phyloP scores from a whole-genome alignment of 73 alveolate species.

The Paramecium biaurelia region DNA sequence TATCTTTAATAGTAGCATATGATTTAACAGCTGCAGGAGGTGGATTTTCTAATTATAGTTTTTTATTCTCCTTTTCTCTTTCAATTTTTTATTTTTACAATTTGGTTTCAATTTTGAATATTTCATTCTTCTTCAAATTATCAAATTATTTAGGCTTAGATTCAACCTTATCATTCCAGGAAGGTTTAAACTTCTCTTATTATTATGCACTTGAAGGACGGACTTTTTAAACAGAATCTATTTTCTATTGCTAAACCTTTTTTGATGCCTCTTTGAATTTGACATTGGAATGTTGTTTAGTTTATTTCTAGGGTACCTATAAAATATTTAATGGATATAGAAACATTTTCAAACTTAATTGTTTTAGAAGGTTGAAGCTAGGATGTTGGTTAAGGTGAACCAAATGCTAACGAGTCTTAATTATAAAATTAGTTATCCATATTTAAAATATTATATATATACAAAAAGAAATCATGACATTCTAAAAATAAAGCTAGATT shows the following conservation, averaged over 20 bases:
- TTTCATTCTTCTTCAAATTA: slow-evolving; percentile 34
- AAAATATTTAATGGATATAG: neutral
- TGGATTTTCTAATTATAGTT: neutral
- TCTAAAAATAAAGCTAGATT: neutral
- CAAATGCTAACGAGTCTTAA: neutral
- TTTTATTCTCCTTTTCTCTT: neutral
- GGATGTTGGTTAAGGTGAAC: neutral
- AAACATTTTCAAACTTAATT: neutral
- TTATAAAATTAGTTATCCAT: neutral
- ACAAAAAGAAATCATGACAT: neutral
- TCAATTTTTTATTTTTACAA: neutral
- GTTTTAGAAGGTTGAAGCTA: neutral
- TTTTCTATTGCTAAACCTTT: neutral
- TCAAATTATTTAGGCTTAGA: neutral
- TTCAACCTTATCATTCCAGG: slow-evolving; percentile 27
- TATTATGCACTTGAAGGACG: neutral
- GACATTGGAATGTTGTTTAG: neutral
- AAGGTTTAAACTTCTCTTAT: neutral
- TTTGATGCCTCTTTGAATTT: neutral
- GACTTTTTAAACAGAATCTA: neutral
- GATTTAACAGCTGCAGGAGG: slow-evolving; percentile 14
- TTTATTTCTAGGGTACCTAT: neutral
- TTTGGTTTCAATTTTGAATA: neutral
- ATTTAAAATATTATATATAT: neutral
- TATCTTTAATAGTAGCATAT: neutral